Evolutionary conservation across 2,329 filamentous ascomycete species (phyloP), one percentile per base, ranked within the genome.

Genomic region (Coniochaeta hoffmannii): DNA sequence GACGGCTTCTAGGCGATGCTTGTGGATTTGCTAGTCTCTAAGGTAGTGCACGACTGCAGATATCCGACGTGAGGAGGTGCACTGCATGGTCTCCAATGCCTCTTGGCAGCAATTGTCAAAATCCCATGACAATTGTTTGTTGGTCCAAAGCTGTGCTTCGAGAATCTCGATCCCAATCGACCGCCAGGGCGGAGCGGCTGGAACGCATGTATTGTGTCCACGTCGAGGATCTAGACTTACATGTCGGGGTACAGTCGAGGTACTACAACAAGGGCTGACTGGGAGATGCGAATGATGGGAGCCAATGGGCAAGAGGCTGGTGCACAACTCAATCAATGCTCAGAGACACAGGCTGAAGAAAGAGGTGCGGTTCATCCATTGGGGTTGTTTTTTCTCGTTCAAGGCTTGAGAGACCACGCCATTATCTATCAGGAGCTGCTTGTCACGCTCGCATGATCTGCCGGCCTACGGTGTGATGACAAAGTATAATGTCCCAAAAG

Each of bases 131-230:
- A n/a, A 34, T 50, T 4, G 4, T 19, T 15, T 12, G 50, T 30
- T 4, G 24, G n/a, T 52, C 17, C 14, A 24, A 52, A 36, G 19
- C 38, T 26, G 38, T 12, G 2, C 12, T 44, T 53, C 41, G 50
- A 51, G 56, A 61, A 65, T 67, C 65, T 64, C 62, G 64, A 66
- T 67, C 61, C 54, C 59, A 57, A 61, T 63, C 59, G 64, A 60
- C 55, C 61, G 53, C 60, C 56, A 61, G 53, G 60, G 59, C 57
- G 32, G 56, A 61, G 61, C 59, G 62, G 58, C 60, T 62, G 67
- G 67, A 68, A 67, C 63, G 62, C 68, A 67, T 64, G 66, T n/a
- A 68, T 68, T 61, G 30, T 32, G 30, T 8, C 30, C 30, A 32
- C 12, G 7, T 32, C 30, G 7, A n/a, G n/a, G n/a, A 14, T 36